Base-by-base conservation (phyloP, 164 flowering plant species). In the Sextonia rubra region DNA sequence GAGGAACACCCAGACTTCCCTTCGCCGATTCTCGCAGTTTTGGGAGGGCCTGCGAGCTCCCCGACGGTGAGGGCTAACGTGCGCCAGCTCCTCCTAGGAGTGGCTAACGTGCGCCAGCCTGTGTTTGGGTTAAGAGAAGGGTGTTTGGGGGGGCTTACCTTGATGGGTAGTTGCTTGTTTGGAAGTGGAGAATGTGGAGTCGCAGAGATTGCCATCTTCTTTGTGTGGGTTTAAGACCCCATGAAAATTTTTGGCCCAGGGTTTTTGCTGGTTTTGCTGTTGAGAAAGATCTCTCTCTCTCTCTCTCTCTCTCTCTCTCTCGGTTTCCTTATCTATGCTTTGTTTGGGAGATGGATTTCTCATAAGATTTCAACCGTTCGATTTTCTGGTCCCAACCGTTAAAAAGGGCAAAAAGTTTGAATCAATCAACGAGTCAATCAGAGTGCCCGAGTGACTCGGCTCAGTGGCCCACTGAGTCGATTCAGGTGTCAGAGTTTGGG, bases 151-250 rank as follows among this genome's bases (percentile, higher is more conserved):
- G 61, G 48, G 22, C 47, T 58, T 68, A 65, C 61, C 32, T 63
- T 72, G 76, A 24, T 27, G 73, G 61, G 70, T 18, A 18, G 17
- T 60, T 56, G 73, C 20, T 52, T 61, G 58, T 65, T 69, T 24
- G 49, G 65, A 65, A 26, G 70, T 22, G 68, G 58, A 55, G 65
- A 17, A 3, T 23, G 52, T 27, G 66, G 52, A 49, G 70, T 37
- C 47, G 75, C 69, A 64, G 73, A 62, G 44, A 55, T 60, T 48
- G 66, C 66, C 76, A 72, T 77, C 65, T 24, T 22, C 1, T 20
- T 12, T 12, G 12, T n/a, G 26, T 61, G 61, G 48, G 30, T 68
- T 49, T 65, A 74, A 1, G 18, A 49, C 27, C 12, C 49, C 76
- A 61, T 69, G 60, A 14, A 12, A 67, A 26, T 30, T 44, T 26